These are phyloP conservation scores for Glycine soja DNA, from an alignment of 306 rosid genomes.

Conservation along the genomic window DNA sequence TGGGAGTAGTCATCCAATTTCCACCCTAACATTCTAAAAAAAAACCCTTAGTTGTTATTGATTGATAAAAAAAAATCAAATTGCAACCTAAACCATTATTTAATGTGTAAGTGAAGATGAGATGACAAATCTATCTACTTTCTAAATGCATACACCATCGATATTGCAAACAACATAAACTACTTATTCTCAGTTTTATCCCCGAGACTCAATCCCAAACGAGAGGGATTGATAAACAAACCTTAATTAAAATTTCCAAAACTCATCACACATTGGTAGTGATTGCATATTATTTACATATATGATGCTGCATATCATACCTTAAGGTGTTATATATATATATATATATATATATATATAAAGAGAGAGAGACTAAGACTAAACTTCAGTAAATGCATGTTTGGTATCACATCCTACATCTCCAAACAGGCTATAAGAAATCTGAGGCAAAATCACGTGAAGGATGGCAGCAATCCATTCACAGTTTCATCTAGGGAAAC, in stretches of 20 bases:
- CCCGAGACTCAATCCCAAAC: background rate
- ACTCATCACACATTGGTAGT: conserved; percentile 31
- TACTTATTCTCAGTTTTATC: conserved; percentile 29
- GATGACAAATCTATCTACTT: too few species aligned
- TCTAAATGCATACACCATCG: too few species aligned
- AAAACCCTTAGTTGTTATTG: too few species aligned
- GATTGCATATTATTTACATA: conserved; percentile 38
- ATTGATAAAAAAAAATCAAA: too few species aligned
- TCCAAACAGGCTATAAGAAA: background rate
- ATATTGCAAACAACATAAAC: conserved; percentile 21
- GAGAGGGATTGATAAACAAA: conserved; percentile 18
- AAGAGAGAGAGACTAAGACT: conserved; percentile 26
- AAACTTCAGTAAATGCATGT: background rate
- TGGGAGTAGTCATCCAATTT: too few species aligned
- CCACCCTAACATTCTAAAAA: too few species aligned
- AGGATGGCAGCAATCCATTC: conserved; percentile 35
- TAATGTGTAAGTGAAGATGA: too few species aligned
- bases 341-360: too few species aligned
- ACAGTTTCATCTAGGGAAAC: conserved; percentile 17
- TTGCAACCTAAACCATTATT: too few species aligned
- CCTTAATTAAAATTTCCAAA: conserved; percentile 18
- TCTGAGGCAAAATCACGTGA: conserved; percentile 32
- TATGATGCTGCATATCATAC: conserved; percentile 15
- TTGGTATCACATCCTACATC: too few species aligned
- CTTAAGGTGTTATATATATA: conserved; percentile 21